These are phyloP conservation scores for Styphnolobium japonicum DNA, from an alignment of 306 rosid species.

Conservation along the genomic window DNA sequence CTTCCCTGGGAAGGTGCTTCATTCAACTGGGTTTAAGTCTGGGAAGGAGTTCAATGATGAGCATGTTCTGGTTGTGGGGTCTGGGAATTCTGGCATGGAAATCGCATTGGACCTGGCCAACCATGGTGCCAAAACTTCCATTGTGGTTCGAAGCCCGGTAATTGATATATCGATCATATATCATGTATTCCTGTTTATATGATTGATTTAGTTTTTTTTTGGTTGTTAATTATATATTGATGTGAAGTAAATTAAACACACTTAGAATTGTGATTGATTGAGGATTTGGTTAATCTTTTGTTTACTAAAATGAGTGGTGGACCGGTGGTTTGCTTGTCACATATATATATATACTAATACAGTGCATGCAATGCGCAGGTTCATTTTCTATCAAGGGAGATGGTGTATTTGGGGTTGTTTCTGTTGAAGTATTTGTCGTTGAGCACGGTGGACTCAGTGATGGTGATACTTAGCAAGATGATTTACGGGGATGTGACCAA, in stretches of 20 bases:
- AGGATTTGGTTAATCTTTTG: background rate
- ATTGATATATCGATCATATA: too few species aligned
- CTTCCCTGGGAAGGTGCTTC: slow-evolving; percentile 54
- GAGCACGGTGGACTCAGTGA: slow-evolving; percentile 45
- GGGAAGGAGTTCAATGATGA: slow-evolving; percentile 43
- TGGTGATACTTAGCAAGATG: slow-evolving; percentile 50
- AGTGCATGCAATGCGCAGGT: slow-evolving; percentile 32
- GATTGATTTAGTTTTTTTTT: background rate
- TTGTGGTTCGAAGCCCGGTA: slow-evolving; percentile 70
- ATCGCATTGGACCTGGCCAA: slow-evolving; percentile 57
- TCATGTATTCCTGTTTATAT: too few species aligned
- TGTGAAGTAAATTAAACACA: background rate
- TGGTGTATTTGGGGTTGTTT: slow-evolving; percentile 39
- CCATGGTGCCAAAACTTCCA: slow-evolving; percentile 56
- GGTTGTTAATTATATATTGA: background rate
- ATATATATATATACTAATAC: background rate
- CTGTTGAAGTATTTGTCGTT: slow-evolving; percentile 48
- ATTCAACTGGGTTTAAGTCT: slow-evolving; percentile 48
- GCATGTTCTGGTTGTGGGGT: slow-evolving; percentile 70
- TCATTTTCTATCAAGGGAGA: slow-evolving; percentile 55
- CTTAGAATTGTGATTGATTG: background rate
- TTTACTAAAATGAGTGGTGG: background rate
- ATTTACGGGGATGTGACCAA: slow-evolving; percentile 48
- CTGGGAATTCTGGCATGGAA: slow-evolving; percentile 82
- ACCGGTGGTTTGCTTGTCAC: background rate